Conservation (phyloP, 371 early-diverging fungal genomes). For the Mucor velutinosus region DNA sequence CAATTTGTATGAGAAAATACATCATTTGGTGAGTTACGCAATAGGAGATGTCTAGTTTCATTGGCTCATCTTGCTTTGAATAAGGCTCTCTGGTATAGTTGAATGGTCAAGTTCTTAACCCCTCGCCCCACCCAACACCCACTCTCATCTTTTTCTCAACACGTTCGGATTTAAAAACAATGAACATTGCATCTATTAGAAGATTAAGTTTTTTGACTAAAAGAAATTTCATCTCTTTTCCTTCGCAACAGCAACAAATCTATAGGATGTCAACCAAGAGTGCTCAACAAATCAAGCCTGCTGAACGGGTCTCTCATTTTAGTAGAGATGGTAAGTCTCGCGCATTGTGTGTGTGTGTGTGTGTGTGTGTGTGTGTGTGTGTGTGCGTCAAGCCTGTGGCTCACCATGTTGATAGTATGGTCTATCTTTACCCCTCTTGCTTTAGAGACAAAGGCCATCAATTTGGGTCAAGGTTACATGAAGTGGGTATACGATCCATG, state of each 20-base stretch:
- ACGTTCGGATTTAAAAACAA: not conserved
- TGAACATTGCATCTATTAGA: not conserved
- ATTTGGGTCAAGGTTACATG: conserved; percentile 93
- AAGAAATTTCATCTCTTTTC: not conserved
- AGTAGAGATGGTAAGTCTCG: conserved; percentile 41
- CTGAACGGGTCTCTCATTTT: conserved; percentile 44
- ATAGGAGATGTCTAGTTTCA: not conserved
- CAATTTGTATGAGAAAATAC: not conserved
- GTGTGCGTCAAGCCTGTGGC: not conserved
- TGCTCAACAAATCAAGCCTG: conserved; percentile 28
- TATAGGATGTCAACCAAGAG: not conserved
- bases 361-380: not conserved
- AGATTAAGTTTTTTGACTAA: not conserved
- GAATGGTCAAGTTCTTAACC: not conserved
- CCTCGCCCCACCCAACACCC: not conserved
- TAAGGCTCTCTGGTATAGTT: not conserved
- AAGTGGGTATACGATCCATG: conserved; percentile 47
- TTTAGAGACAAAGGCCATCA: conserved; percentile 83
- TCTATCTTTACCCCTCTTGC: conserved; percentile 91
- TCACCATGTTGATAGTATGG: conserved; percentile 66
- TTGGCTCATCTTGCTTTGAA: not conserved
- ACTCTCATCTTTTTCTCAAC: not conserved
- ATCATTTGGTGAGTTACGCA: not conserved
- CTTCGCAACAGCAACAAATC: not conserved
- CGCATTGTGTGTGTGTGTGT: not conserved